Percentiles rank a stretch among this genome's conserved stretches.
Evolutionary conservation across 2,329 filamentous ascomycete species (phyloP).

Genomic region (Botrytis fabae): DNA sequence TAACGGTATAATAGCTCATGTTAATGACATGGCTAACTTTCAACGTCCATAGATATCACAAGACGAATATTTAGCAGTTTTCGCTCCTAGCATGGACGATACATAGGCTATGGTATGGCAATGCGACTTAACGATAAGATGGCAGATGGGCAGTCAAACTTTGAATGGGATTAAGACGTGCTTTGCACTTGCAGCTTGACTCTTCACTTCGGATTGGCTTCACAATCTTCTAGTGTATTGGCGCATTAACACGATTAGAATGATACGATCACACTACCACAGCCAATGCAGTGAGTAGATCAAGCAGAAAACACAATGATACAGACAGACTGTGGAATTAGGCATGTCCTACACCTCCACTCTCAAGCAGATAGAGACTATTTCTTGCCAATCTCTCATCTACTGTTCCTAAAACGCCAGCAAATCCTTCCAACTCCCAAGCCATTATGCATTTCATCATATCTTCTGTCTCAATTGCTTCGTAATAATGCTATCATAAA

Average conservation of each 20-base stretch:
- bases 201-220: background rate
- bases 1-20: background rate
- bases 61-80: background rate
- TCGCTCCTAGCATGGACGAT: background rate
- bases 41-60: too few relatives aligned
- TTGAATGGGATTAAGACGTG: background rate
- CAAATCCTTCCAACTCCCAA: background rate
- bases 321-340: background rate
- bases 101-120: background rate
- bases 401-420: slow-evolving; percentile 16
- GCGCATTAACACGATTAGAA: background rate
- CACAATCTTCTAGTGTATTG: background rate
- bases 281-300: background rate
- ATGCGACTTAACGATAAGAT: background rate
- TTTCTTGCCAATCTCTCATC: background rate
- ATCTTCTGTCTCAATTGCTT: background rate
- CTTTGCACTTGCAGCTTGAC: background rate
- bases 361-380: background rate
- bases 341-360: background rate
- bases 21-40: background rate
- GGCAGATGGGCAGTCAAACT: background rate
- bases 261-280: background rate
- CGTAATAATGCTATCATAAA: background rate
- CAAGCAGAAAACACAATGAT: background rate
- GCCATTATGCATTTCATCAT: slow-evolving; percentile 10